Evolutionary conservation across 208 protist genomes (phyloP), one percentile per base, ranked within the genome.

Genomic region (Trypanosoma caninum): DNA sequence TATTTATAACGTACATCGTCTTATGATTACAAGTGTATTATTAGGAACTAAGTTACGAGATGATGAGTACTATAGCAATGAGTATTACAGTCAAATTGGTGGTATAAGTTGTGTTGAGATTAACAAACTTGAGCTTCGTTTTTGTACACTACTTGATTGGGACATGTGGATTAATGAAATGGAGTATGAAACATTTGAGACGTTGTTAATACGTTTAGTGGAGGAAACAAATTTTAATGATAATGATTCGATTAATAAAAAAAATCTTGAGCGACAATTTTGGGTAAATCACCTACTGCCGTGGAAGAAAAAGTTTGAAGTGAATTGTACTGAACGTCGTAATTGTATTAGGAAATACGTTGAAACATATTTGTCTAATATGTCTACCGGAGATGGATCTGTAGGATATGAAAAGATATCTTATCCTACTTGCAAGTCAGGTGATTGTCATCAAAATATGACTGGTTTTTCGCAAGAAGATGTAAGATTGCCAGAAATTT

Each of bases 31-130:
- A 6, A 81, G 84, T 48, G 69, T 86, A n/a, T 67, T 98, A 58
- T 54, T 97, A 16, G 89, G 91, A 9, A 80, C 82, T 18, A 98
- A 98, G 87, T 76, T 96, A 56, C 91, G 91, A 23, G 96, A 98
- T 56, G 96, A 98, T 58, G 42, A 73, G 28, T 97, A 93, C 67
- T 98, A 90, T 50, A 95, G 72, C 50, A 98, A 98, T 65, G 65
- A 73, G 51, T 97, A 96, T 76, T 98, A 97, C 69, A 87, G 76
- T 35, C 72, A 78, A 30, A 90, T 98, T 45, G 96, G 96, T 22
- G 95, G 94, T 34, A 84, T 98, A 38, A 72, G 64, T 13, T 45
- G 59, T 6, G 52, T 46, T 1, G 93, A 98, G 78, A 82, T 98
- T 52, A 97, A 97, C 65, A 75, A 77, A 44, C 75, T 98, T 3